Evolutionary conservation across 1,284 basidiomycete species (phyloP).

Genomic region (Irpex lacteus): DNA sequence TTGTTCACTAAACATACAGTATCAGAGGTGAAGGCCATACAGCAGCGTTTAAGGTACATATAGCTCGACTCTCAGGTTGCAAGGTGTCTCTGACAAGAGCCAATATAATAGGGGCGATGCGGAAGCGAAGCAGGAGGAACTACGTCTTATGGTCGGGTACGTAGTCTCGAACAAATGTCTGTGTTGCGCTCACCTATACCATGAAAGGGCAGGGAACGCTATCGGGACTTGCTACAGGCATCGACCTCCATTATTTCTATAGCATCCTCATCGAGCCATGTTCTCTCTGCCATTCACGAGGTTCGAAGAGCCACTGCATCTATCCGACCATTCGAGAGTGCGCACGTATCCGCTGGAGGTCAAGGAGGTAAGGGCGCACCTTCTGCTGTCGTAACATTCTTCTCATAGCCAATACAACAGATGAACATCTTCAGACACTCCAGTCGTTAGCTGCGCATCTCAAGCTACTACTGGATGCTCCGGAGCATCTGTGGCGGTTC

Average conservation of each 20-base stretch:
- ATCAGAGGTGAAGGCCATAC: constrained; percentile 70
- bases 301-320: constrained; percentile 51
- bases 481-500: constrained; percentile 85
- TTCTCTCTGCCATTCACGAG: constrained; percentile 58
- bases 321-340: constrained; percentile 41
- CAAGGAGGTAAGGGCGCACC: constrained; percentile 41
- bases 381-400: background rate
- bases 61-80: background rate
- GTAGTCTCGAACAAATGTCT: constrained; percentile 32
- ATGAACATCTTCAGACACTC: constrained; percentile 64
- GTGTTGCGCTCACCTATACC: constrained; percentile 31
- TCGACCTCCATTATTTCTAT: constrained; percentile 85
- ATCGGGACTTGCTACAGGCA: constrained; percentile 89
- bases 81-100: background rate
- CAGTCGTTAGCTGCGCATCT: constrained; percentile 83
- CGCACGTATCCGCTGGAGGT: constrained; percentile 38
- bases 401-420: constrained; percentile 33
- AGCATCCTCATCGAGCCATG: constrained; percentile 60
- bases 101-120: constrained; percentile 66
- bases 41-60: constrained; percentile 67
- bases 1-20: constrained; percentile 75
- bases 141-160: constrained; percentile 94
- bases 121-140: constrained; percentile 87
- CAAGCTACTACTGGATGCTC: constrained; percentile 83
- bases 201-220: constrained; percentile 82